Base-by-base conservation (phyloP, 1,284 basidiomycete genomes). In the Melampsora abietis-canadensis region DNA sequence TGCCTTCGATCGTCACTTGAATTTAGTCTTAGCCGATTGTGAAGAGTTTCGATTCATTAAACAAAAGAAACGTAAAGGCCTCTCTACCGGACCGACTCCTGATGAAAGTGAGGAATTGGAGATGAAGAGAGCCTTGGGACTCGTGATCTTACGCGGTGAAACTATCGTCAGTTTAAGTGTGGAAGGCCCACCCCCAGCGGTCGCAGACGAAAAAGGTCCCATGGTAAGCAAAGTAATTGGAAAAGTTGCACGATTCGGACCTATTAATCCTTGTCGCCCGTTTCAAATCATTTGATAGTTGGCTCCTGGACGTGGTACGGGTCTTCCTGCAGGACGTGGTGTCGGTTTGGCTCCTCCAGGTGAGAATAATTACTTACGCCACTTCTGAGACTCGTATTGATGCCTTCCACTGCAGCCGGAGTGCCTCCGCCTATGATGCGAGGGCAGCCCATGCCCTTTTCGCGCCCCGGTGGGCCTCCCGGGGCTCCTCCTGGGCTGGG, bases 1-100 rank as follows among this genome's bases (percentile, higher is more conserved):
- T 81, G 96, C 96, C 66, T 99, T 98, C 82, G 96, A 99, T 85
- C 90, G 92, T 81, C 96, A 98, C 85, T 98, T 98, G 95, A 99
- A 99, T 84, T 87, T 99, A 79, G 96, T 99, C 66, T 85, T 99
- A 72, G 93, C 94, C 15, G 95, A 98, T 79, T 96, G 94, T 82
- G 94, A 96, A 84, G 95, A 96, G 83, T 96, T 96, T 82, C 85
- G 94, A 80, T 88, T 90, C 77, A 88, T 96, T 62, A 88, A 90
- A 78, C 89, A 90, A 62, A 92, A 92, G 84, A 91, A 90, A 85
- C 91, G 92, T 83, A 81, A 83, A 80, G 82, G 83, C 60, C 57
- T 81, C 40, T 40, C 63, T 8, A 46, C 72, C n/a, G 54, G 61
- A 37, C 24, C 65, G 21, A 61, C 60, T 66, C 48, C 51, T 19